Evolutionary conservation across 495 filamentous ascomycete species (phyloP), one percentile per base, ranked within the genome.

Genomic region (Annulohypoxylon maeteangense): DNA sequence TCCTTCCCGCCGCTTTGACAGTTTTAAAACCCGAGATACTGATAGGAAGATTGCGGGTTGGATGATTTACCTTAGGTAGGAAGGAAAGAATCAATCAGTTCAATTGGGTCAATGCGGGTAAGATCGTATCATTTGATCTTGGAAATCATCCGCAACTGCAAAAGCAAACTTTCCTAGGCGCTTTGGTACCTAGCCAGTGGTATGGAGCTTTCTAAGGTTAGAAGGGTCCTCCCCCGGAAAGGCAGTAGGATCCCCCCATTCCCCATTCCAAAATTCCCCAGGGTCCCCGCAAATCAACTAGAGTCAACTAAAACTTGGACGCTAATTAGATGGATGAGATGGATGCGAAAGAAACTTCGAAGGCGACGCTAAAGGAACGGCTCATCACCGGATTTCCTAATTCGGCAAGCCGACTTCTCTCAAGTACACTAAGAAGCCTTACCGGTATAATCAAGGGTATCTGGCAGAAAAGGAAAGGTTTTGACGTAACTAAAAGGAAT

Each of bases 401-500:
- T 59, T 14, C 5, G 58, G 69, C 7, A 72, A 72, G 0, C 69
- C 69, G 69, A 32, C 25, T 11, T 44, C 14, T 32, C 20, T 7
- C 22, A 32, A 27, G n/a, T 22, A 11, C 31, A 36, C 22, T 40
- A 12, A 62, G 10, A 40, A 42, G 44, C 57, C 56, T 53, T 68
- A 51, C 56, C 44, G 45, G 29, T 29, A 48, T 47, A 54, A 62
- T 18, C 62, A 67, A 67, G 51, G 63, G 51, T 66, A 38, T 50
- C 1, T 2, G 58, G 36, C 29, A 56, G 55, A 65, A 55, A 27
- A n/a, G 42, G 57, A 47, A 67, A 62, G 1, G 1, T 53, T 65
- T 72, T 72, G 65, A 72, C 70, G 70, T 68, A 73, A 73, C n/a
- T 55, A 54, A n/a, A n/a, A 31, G 50, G 53, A 55, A 56, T 68